A percentile compares a stretch with the other conserved stretches of the same genome.
These are phyloP conservation scores for Hypoxylon sp. DNA, from an alignment of 2,329 filamentous ascomycete species.

Conservation along the genomic window DNA sequence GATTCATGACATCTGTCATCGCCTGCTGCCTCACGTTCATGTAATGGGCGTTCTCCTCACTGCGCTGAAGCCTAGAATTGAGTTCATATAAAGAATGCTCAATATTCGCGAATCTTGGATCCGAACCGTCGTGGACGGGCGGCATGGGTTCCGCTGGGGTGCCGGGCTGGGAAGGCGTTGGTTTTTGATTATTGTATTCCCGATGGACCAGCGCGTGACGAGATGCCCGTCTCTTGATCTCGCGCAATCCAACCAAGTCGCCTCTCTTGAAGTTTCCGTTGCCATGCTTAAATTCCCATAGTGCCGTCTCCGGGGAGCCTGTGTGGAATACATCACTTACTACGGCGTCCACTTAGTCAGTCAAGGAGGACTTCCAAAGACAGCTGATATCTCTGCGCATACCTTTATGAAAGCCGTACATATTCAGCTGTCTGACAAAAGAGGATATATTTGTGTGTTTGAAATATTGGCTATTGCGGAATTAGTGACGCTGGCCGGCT, in stretches of 20 bases:
- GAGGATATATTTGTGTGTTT: constrained; percentile 99
- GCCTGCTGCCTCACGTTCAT: constrained; percentile 85
- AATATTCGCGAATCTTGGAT: constrained; percentile 79
- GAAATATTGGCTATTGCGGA: constrained; percentile 84
- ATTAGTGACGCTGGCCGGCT: constrained; percentile 43
- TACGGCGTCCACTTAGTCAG: constrained; percentile 57
- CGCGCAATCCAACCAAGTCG: constrained; percentile 88
- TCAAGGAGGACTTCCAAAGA: constrained; percentile 16
- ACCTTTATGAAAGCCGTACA: constrained; percentile 99
- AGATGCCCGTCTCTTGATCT: constrained; percentile 95
- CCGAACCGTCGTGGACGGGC: constrained; percentile 78
- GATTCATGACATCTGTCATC: constrained; percentile 82
- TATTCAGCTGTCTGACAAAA: constrained; percentile 97
- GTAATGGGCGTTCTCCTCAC: constrained; percentile 84
- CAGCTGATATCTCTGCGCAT: constrained; percentile 36
- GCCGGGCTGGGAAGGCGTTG: constrained; percentile 80
- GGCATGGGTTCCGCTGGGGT: constrained; percentile 86
- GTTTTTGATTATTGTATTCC: constrained; percentile 86
- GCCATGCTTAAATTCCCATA: constrained; percentile 99
- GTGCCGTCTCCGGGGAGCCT: constrained; percentile 88
- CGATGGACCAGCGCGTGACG: constrained; percentile 93
- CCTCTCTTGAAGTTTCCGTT: constrained; percentile 97
- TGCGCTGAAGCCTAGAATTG: constrained; percentile 79
- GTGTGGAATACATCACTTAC: constrained; percentile 99
- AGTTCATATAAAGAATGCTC: constrained; percentile 89